phyloP scores from a whole-genome alignment of 495 filamentous ascomycete species.

The Bacidia rubella region DNA sequence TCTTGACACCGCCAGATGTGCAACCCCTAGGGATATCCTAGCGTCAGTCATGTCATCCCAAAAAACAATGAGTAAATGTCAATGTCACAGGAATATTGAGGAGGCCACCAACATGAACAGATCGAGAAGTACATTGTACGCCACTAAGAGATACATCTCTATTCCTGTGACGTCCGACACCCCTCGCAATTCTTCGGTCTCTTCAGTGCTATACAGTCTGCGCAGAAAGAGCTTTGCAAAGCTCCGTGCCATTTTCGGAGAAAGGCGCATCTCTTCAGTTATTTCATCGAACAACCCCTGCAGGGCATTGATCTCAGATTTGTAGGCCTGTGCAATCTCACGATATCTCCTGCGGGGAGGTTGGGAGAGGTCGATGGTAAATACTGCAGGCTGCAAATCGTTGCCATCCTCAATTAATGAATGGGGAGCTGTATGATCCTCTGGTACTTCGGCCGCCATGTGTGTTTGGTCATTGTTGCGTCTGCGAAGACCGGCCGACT shows the following conservation, averaged over 20 bases:
- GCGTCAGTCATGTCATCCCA: too few relatives aligned
- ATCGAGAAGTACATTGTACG: constrained; percentile 50
- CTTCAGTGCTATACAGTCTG: constrained; percentile 38
- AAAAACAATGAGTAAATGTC: too few relatives aligned
- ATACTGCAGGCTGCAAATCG: constrained; percentile 22
- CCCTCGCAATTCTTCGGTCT: constrained; percentile 47
- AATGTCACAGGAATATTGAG: too few relatives aligned
- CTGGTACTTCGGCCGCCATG: not conserved
- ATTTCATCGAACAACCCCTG: constrained; percentile 37
- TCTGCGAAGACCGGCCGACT: not conserved
- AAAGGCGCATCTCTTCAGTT: constrained; percentile 17
- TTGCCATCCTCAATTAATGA: too few relatives aligned
- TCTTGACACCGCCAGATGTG: constrained; percentile 41
- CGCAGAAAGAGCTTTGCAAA: constrained; percentile 33
- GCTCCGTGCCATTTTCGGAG: constrained; percentile 21
- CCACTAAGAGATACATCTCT: constrained; percentile 44
- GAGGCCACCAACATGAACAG: too few relatives aligned
- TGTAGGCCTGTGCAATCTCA: constrained; percentile 32
- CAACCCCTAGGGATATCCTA: too few relatives aligned
- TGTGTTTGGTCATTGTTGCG: not conserved
- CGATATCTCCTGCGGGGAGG: constrained; percentile 43
- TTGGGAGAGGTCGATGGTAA: constrained; percentile 45
- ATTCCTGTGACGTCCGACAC: constrained; percentile 40
- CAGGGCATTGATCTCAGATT: constrained; percentile 27
- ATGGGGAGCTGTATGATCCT: not conserved